Evolutionary conservation across 2,329 filamentous ascomycete species (phyloP).

Genomic region (Trichoderma guizhouense): DNA sequence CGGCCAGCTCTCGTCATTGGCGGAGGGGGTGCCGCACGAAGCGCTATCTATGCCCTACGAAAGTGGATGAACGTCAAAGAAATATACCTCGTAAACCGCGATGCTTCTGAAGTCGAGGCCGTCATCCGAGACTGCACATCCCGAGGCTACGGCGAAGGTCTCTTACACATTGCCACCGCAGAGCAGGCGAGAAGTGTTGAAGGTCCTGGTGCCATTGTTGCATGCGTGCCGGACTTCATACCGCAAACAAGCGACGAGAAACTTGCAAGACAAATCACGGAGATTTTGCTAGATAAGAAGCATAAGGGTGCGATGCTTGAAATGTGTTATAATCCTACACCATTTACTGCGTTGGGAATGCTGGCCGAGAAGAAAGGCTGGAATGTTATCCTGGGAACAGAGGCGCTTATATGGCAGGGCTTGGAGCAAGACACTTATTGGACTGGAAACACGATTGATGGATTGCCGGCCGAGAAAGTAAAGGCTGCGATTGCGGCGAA

Average conservation of each 20-base stretch:
- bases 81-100: slow-evolving; percentile 9
- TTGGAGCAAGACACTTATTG: slow-evolving; percentile 14
- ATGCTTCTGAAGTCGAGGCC: slow-evolving; percentile 1
- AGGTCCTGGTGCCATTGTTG: slow-evolving; percentile 3
- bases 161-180: background rate
- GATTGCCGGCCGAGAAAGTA: slow-evolving; percentile 5
- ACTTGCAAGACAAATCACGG: background rate
- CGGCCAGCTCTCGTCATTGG: slow-evolving; percentile 10
- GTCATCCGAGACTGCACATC: slow-evolving; percentile 5
- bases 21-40: slow-evolving; percentile 9
- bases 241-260: slow-evolving; percentile 2
- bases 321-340: slow-evolving; percentile 12
- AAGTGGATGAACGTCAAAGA: slow-evolving; percentile 14
- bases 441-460: slow-evolving; percentile 5
- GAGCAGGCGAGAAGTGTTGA: background rate
- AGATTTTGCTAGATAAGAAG: slow-evolving; percentile 1
- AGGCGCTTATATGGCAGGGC: slow-evolving; percentile 13
- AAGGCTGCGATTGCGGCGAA: slow-evolving; percentile 1
- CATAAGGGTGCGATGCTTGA: slow-evolving; percentile 14
- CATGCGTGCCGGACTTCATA: slow-evolving; percentile 3
- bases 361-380: slow-evolving; percentile 10
- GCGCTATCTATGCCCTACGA: slow-evolving; percentile 9
- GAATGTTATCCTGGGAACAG: slow-evolving; percentile 9
- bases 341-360: slow-evolving; percentile 4
- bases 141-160: slow-evolving; percentile 1